Evolutionary conservation across 371 early-diverging fungal genomes (phyloP), one percentile per base, ranked within the genome.

Genomic region (Lichtheimia ornata): DNA sequence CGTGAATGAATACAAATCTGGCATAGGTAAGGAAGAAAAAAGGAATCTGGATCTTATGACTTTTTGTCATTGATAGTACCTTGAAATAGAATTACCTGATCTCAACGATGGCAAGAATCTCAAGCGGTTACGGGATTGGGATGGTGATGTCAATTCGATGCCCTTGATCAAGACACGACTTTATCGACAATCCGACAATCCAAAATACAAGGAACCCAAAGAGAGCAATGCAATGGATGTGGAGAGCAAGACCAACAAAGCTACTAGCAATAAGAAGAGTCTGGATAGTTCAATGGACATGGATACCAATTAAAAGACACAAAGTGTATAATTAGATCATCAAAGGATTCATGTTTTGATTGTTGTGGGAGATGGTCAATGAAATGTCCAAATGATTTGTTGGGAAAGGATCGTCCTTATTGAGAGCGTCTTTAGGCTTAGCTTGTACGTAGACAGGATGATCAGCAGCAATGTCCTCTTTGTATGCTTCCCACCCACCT

Each of bases 121-220:
- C 35, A 71, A 78, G 59, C 20, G 81, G 5, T 60, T 86, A 41
- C 79, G 82, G 47, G 71, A 77, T 27, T 86, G 85, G 87, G 83
- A 86, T 62, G 85, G 87, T 7, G 87, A 86, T 65, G 70, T 73
- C 41, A 84, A 84, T 61, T 67, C 73, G 28, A 74, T 78, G 74
- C 30, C 69, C 12, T 63, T 71, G 52, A 81, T 81, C 51, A 63
- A 62, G 51, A 22, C 24, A 24, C 49, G 24, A 2, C 40, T 59
- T 11, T 59, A 24, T 40, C 52, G 52, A 25, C 27, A 50, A 50
- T 50, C 51, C 24, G 50, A 50, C 22, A n/a, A 22, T 35, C 47
- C 18, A 17, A 47, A 47, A 47, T n/a, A 18, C 22, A 47, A 47
- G 47, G 47, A 35, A 35, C 11, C 47, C 0, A 47, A 15, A 5